phyloP scores from a whole-genome alignment of 2,329 filamentous ascomycete genomes.

The Sporothrix dimorphospora region DNA sequence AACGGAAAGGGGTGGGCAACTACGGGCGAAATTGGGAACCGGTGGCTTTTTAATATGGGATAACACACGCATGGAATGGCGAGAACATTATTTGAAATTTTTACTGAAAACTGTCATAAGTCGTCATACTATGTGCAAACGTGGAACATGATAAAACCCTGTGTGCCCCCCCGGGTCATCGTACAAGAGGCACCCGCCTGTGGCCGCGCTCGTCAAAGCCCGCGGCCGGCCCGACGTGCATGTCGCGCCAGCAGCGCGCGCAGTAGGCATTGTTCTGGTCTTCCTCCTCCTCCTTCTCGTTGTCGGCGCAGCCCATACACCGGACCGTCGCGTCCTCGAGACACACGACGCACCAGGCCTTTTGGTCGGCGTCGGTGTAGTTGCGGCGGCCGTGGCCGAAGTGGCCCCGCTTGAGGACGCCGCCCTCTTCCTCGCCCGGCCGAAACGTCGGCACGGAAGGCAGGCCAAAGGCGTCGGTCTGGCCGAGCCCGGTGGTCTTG shows the following conservation, averaged over 20 bases:
- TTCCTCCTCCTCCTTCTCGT: slow-evolving; percentile 41
- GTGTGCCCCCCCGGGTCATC: not conserved
- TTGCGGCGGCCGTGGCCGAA: slow-evolving; percentile 43
- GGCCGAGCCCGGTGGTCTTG: slow-evolving; percentile 34
- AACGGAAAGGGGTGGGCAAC: not conserved
- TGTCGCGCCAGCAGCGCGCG: slow-evolving; percentile 76
- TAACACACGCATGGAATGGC: not conserved
- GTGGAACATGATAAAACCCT: too few relatives aligned
- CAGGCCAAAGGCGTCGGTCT: slow-evolving; percentile 46
- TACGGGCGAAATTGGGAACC: slow-evolving; percentile 9
- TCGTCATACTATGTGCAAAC: not conserved
- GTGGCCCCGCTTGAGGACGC: not conserved
- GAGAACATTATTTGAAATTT: not conserved
- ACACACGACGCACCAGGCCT: slow-evolving; percentile 82
- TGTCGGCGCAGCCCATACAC: slow-evolving; percentile 71
- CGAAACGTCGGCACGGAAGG: slow-evolving; percentile 55
- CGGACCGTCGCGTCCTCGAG: slow-evolving; percentile 74
- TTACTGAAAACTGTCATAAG: not conserved
- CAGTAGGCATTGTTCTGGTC: slow-evolving; percentile 63
- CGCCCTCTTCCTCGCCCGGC: slow-evolving; percentile 47
- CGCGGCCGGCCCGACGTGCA: slow-evolving; percentile 71
- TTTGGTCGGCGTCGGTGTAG: slow-evolving; percentile 71
- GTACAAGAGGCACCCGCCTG: slow-evolving; percentile 62
- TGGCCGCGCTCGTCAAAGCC: slow-evolving; percentile 73
- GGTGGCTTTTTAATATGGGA: not conserved